Percentiles rank a stretch among this genome's conserved stretches.
Evolutionary conservation across 208 protist genomes (phyloP).

Genomic region (Acanthamoeba castellanii): DNA sequence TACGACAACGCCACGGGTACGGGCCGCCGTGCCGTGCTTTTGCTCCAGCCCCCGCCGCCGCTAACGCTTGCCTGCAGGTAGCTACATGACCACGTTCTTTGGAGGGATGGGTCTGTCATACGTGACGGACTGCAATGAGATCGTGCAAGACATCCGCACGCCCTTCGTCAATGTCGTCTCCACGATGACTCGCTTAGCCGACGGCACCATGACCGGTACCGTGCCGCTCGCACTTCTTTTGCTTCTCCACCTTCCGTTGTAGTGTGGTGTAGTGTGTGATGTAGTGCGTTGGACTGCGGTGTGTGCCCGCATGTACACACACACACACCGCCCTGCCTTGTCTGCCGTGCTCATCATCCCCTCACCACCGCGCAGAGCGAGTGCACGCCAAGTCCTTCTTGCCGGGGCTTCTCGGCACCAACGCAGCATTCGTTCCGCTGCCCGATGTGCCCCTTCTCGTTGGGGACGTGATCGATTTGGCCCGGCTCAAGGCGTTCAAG

Average conservation of each 20-base stretch:
- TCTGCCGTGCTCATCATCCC: neutral
- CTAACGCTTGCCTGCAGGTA: neutral
- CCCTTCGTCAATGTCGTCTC: slow-evolving; percentile 18
- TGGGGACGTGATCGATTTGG: neutral
- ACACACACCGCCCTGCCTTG: neutral
- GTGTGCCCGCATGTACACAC: no score
- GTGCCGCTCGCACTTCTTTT: neutral
- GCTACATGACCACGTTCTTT: slow-evolving; percentile 28
- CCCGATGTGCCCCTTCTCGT: neutral
- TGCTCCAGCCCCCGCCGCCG: neutral
- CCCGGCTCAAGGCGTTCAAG: neutral
- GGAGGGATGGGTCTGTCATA: slow-evolving; percentile 24
- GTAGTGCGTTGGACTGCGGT: no score
- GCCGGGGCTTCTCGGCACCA: neutral
- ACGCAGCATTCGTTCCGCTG: neutral
- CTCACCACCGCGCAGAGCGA: neutral
- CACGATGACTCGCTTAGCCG: neutral
- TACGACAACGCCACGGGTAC: neutral
- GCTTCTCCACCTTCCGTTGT: no score
- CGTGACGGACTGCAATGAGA: neutral
- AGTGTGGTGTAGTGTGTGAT: no score
- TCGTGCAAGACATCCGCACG: neutral
- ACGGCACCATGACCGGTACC: neutral
- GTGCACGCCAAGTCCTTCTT: neutral
- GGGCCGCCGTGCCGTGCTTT: neutral